These are phyloP conservation scores for Eimeria tenella DNA, from an alignment of 169 alveolate species.

Conservation along the genomic window DNA sequence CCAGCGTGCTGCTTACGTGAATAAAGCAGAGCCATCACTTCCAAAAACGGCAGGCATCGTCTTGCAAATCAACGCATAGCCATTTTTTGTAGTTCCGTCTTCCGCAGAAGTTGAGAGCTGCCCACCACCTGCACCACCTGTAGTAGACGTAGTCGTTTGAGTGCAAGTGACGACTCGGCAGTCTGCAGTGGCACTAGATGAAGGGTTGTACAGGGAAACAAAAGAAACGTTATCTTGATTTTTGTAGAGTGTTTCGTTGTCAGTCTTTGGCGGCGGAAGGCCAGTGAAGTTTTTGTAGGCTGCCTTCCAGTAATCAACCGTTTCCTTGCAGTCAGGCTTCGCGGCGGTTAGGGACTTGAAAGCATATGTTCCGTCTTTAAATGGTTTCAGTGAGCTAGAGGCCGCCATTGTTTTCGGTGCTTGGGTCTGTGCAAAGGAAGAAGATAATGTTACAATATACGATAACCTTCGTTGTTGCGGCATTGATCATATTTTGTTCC, in stretches of 20 bases:
- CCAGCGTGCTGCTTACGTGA: no score
- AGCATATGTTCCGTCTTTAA: not conserved
- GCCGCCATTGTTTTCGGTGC: no score
- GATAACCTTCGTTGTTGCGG: not conserved
- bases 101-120: no score
- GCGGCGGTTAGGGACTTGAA: not conserved
- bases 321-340: not conserved
- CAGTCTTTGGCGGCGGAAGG: not conserved
- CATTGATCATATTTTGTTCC: no score
- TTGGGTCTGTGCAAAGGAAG: no score
- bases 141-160: not conserved
- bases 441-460: not conserved
- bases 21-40: no score
- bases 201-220: slow-evolving; percentile 36
- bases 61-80: no score
- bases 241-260: not conserved
- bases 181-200: slow-evolving; percentile 28
- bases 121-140: not conserved
- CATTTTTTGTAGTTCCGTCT: no score
- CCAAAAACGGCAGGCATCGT: no score
- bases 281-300: slow-evolving; percentile 9
- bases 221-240: slow-evolving; percentile 1
- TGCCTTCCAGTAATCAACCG: slow-evolving; percentile 11
- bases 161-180: slow-evolving; percentile 48
- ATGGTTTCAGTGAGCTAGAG: no score